Evolutionary conservation across 768 basidiomycete genomes (phyloP), one percentile per base, ranked within the genome.

Genomic region (Lactarius psammicola): DNA sequence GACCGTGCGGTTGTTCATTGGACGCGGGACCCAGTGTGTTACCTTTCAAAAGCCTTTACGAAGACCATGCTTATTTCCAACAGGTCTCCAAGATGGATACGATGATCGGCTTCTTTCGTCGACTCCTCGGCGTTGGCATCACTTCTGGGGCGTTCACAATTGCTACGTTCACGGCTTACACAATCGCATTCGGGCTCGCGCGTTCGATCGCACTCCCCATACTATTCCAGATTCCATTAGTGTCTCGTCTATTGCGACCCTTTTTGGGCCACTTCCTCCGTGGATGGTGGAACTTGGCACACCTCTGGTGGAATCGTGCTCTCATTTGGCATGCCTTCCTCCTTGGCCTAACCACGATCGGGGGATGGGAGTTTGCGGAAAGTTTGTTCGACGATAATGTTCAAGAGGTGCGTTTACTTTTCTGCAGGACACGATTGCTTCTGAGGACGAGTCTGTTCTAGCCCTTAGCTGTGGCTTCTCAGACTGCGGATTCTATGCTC

Each of bases 291-390:
- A 84, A 84, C 0, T 30, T 87, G 26, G 71, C 76, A 5, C 79
- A 90, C 18, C 82, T 84, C 0, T 71, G 84, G 42, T 73, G 73
- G 20, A 79, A 87, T 69, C 64, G 80, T 42, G 67, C 77, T 2
- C 76, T 87, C 7, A 71, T 87, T 26, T 70, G 74, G 20, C 78
- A 83, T 23, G 78, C 82, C 1, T 86, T 82, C 76, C 77, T 76
- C 18, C 71, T 90, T 7, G 84, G 80, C 1, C 70, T 84, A 36
- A 78, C 79, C 8, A 90, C 85, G 2, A 69, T 84, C 3, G 74
- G 78, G 9, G 78, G 78, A 17, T 91, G 90, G 91, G 89, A 91
- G 72, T 78, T 82, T 8, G 76, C 86, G 0, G 85, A 86, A 44
- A 76, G 75, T 0, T 66, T 89, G 5, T 91, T 92, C 65, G 86